Conservation (phyloP, 257 asterid genomes). For the Ligustrum vulgare region DNA sequence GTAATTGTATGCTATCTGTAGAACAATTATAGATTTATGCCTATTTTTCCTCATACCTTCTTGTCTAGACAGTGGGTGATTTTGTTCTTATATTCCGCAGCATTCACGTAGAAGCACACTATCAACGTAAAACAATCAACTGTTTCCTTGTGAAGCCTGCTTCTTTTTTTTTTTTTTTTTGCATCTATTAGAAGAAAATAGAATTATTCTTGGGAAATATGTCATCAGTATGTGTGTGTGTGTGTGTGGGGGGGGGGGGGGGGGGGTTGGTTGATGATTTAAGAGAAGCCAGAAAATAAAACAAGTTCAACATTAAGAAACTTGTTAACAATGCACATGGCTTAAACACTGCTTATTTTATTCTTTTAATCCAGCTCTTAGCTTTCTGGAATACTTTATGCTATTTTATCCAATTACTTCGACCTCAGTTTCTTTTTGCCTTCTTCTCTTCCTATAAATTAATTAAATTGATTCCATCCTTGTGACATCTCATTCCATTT, state of each 20-base stretch:
- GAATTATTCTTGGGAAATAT: neutral
- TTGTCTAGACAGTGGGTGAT: neutral
- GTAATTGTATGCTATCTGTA: neutral
- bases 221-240: too few species aligned
- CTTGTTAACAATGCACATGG: neutral
- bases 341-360: neutral
- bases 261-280: too few species aligned
- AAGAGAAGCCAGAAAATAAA: too few species aligned
- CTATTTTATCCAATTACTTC: neutral
- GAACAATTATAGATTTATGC: neutral
- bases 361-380: neutral
- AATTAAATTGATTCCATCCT: neutral
- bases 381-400: neutral
- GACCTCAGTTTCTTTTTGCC: neutral
- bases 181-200: neutral
- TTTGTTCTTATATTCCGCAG: neutral
- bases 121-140: neutral
- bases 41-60: neutral
- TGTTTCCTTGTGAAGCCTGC: neutral
- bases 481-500: neutral
- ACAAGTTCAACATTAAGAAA: neutral
- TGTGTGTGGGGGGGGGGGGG: too few species aligned
- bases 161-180: too few species aligned
- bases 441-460: neutral
- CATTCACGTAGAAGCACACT: neutral